Percentiles rank a stretch among this genome's conserved stretches.
phyloP scores from a whole-genome alignment of 768 basidiomycete genomes.

The Mycena capillaripes region DNA sequence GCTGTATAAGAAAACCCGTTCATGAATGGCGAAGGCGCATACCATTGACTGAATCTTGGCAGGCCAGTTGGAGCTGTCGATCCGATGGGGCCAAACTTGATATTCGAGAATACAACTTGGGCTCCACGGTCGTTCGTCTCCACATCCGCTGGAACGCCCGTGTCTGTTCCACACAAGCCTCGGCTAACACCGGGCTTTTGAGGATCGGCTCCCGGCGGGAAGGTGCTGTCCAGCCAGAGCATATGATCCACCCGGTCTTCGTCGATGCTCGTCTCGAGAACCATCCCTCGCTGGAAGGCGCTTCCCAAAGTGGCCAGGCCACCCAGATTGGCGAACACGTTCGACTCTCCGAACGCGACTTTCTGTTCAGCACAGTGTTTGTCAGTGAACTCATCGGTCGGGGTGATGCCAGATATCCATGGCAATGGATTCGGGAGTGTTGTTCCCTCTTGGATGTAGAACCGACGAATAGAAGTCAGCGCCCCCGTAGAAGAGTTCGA shows the following conservation, averaged over 20 bases:
- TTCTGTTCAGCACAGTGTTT: constrained; percentile 53
- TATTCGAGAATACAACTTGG: constrained; percentile 55
- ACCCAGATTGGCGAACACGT: constrained; percentile 49
- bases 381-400: constrained; percentile 54
- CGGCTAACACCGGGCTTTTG: constrained; percentile 49
- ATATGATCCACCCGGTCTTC: constrained; percentile 55
- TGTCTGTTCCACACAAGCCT: constrained; percentile 53
- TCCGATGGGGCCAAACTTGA: constrained; percentile 53
- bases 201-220: constrained; percentile 42
- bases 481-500: constrained; percentile 53
- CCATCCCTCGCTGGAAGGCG: constrained; percentile 51
- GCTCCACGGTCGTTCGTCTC: constrained; percentile 47
- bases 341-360: constrained; percentile 53
- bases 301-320: constrained; percentile 47
- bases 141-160: constrained; percentile 52
- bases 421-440: constrained; percentile 54
- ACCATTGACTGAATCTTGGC: no score
- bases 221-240: constrained; percentile 56
- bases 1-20: neutral
- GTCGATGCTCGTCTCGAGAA: constrained; percentile 54
- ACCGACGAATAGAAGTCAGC: constrained; percentile 56
- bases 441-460: constrained; percentile 57
- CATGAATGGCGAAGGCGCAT: neutral
- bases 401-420: constrained; percentile 48
- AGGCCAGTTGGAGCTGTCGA: no score